Evolutionary conservation across 148 eudicot genomes (phyloP).

Genomic region (Rhododendron griersonianum): DNA sequence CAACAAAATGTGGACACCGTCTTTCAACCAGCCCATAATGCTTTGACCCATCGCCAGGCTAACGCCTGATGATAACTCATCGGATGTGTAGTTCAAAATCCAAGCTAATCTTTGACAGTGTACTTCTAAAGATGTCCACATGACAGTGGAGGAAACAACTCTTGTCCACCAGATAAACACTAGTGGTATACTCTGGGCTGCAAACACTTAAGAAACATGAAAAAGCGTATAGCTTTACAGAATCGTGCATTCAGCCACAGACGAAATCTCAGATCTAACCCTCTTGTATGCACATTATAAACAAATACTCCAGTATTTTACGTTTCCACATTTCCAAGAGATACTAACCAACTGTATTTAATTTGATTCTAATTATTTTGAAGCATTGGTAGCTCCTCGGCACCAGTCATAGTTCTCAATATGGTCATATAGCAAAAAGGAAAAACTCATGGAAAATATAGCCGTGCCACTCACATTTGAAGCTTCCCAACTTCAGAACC

Average conservation of each 20-base stretch:
- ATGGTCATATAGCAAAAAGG: background rate
- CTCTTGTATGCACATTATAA: background rate
- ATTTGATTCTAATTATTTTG: background rate
- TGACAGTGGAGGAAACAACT: background rate
- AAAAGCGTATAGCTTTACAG: background rate
- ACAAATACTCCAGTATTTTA: background rate
- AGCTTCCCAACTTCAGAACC: constrained; percentile 32
- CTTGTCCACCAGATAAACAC: background rate
- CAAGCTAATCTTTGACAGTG: background rate
- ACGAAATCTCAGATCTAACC: background rate
- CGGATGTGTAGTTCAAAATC: background rate
- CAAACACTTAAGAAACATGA: background rate
- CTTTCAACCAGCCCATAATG: too few species aligned
- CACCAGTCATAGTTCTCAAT: background rate
- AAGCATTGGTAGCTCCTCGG: background rate
- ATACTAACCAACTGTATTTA: background rate
- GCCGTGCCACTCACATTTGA: constrained; percentile 20
- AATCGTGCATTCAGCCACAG: background rate
- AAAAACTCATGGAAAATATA: background rate
- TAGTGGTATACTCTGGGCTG: background rate
- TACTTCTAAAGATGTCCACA: background rate
- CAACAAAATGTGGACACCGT: too few species aligned
- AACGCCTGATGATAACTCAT: too few species aligned
- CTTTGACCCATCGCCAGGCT: too few species aligned
- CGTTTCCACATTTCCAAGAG: background rate